Conservation (phyloP, 1,284 basidiomycete species). For the Tylopilus sp. region DNA sequence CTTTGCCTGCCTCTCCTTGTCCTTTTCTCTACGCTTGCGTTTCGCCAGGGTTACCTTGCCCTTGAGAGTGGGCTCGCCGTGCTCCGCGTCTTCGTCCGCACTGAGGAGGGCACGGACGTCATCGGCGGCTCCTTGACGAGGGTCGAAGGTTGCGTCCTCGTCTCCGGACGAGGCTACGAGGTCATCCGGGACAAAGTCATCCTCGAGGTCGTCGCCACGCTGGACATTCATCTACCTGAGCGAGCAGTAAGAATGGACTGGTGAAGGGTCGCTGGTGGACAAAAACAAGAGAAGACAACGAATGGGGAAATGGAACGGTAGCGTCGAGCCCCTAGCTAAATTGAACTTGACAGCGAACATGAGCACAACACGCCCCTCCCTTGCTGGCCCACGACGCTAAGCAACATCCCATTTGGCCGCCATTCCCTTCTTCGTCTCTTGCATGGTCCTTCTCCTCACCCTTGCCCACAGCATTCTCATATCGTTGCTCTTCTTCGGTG, state of each 20-base stretch:
- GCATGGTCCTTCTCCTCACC: constrained; percentile 10
- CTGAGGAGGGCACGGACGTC: constrained; percentile 41
- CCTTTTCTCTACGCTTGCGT: constrained; percentile 68
- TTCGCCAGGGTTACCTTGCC: constrained; percentile 41
- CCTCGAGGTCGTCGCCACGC: constrained; percentile 72
- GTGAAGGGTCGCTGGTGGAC: not conserved
- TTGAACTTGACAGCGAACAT: constrained; percentile 23
- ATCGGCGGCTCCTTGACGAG: constrained; percentile 37
- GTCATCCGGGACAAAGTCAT: constrained; percentile 73
- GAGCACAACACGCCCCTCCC: constrained; percentile 27
- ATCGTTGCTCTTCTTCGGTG: not conserved
- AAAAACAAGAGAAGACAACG: not conserved
- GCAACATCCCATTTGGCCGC: constrained; percentile 4
- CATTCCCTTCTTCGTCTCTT: not conserved
- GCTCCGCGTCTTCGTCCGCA: constrained; percentile 41
- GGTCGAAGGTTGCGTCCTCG: constrained; percentile 45
- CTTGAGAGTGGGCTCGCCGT: constrained; percentile 28
- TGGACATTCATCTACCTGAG: constrained; percentile 33
- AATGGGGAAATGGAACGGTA: constrained; percentile 12
- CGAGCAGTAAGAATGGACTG: not conserved
- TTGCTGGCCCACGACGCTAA: constrained; percentile 4
- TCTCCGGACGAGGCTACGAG: constrained; percentile 57
- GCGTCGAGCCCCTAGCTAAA: not conserved
- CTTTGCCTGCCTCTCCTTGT: constrained; percentile 63
- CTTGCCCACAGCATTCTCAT: constrained; percentile 7